Evolutionary conservation across 495 filamentous ascomycete genomes (phyloP).

Genomic region (Copromyces sp.): DNA sequence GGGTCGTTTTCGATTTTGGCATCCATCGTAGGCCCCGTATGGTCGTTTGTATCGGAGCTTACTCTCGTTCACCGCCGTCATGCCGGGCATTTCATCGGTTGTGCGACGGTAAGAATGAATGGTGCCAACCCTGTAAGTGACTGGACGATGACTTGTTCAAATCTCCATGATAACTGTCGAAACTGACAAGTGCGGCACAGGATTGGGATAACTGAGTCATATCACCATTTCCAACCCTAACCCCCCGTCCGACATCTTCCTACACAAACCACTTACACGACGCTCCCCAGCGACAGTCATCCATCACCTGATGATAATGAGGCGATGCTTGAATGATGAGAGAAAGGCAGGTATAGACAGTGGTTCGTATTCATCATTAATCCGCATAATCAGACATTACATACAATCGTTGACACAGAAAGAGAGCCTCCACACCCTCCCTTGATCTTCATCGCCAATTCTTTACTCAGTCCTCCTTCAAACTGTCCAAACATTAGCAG

Average conservation of each 20-base stretch:
- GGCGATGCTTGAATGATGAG: not conserved
- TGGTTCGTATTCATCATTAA: not conserved
- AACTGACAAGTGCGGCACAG: not conserved
- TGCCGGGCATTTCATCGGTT: not conserved
- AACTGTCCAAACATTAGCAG: not conserved
- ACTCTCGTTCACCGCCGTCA: not conserved
- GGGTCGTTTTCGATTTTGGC: not conserved
- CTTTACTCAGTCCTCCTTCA: not conserved
- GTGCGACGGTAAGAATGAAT: not conserved
- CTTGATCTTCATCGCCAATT: not conserved
- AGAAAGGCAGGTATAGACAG: not conserved
- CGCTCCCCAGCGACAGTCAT: not conserved
- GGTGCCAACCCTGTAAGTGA: not conserved
- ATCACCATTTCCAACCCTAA: not conserved
- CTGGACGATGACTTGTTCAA: not conserved
- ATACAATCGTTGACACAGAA: not conserved
- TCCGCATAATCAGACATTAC: not conserved
- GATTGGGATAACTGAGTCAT: not conserved
- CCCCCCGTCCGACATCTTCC: not conserved
- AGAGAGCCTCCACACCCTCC: not conserved
- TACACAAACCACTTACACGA: not conserved
- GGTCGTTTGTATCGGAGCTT: not conserved
- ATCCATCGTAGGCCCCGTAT: not conserved
- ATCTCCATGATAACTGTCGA: not conserved
- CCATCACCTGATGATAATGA: not conserved